phyloP scores from a whole-genome alignment of 108 stramenopile species.

The Cyclotella cryptica region DNA sequence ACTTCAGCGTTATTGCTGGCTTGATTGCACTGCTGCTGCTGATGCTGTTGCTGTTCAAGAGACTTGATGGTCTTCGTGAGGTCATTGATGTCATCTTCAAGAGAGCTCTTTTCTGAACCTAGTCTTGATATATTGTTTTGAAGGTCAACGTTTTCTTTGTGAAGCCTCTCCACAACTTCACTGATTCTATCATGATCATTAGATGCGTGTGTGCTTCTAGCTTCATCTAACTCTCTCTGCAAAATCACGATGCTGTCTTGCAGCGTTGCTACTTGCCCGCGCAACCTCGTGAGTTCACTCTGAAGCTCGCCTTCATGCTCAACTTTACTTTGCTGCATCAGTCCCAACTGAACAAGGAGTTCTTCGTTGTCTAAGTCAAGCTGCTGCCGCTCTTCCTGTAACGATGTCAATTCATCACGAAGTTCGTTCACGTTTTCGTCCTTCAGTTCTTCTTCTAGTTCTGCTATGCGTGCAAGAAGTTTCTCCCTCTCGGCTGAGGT shows the following conservation, averaged over 20 bases:
- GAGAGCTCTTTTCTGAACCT: constrained; percentile 22
- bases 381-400: constrained; percentile 56
- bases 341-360: constrained; percentile 80
- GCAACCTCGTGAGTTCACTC: constrained; percentile 33
- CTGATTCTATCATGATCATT: background rate
- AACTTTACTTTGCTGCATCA: constrained; percentile 75
- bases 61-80: constrained; percentile 2
- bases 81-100: constrained; percentile 21
- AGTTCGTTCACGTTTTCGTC: constrained; percentile 41
- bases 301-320: constrained; percentile 48
- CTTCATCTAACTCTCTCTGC: constrained; percentile 33
- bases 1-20: background rate
- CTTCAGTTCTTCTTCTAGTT: constrained; percentile 43
- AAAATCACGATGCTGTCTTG: constrained; percentile 25
- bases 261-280: constrained; percentile 35
- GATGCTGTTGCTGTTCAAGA: constrained; percentile 23
- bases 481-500: constrained; percentile 32
- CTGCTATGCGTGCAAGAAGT: constrained; percentile 31
- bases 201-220: background rate
- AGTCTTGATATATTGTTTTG: constrained; percentile 19
- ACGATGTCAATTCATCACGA: constrained; percentile 53
- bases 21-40: too few relatives aligned
- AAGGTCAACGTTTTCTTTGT: constrained; percentile 26
- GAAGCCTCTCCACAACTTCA: constrained; percentile 25
- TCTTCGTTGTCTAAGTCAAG: constrained; percentile 80